Conservation (phyloP, 2,329 filamentous ascomycete species). For the Cercospora zeina region DNA sequence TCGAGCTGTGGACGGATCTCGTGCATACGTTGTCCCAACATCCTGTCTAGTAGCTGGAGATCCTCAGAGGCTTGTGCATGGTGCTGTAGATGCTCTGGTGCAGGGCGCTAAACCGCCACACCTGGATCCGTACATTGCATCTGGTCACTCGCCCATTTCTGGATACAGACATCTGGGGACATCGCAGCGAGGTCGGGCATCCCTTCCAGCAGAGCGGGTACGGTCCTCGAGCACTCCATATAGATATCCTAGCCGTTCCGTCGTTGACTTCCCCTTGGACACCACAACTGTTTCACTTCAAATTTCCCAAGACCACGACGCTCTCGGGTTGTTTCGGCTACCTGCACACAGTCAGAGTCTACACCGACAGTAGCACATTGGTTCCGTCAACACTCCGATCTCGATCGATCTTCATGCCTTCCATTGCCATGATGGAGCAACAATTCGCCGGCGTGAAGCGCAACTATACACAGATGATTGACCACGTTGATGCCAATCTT, state of each 20-base stretch:
- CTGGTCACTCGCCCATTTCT: conserved; percentile 12
- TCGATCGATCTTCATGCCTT: conserved; percentile 18
- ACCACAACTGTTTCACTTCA: conserved; percentile 21
- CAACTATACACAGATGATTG: conserved; percentile 27
- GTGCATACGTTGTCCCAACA: conserved; percentile 24
- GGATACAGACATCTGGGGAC: conserved; percentile 1
- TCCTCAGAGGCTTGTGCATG: conserved; percentile 11
- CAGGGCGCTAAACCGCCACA: conserved; percentile 21
- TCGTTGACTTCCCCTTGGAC: conserved; percentile 17
- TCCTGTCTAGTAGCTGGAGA: conserved; percentile 14
- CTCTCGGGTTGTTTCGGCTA: conserved; percentile 20
- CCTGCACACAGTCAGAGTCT: conserved; percentile 14
- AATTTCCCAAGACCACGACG: conserved; percentile 25
- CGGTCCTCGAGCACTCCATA: conserved; percentile 24
- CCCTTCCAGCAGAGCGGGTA: conserved; percentile 17
- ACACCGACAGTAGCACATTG: conserved; percentile 14
- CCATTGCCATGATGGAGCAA: conserved; percentile 20
- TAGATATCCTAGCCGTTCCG: conserved; percentile 27
- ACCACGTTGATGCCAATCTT: conserved; percentile 24
- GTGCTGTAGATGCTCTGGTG: conserved; percentile 18
- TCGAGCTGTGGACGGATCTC: conserved; percentile 20
- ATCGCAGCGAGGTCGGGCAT: conserved; percentile 5
- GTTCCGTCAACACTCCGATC: conserved; percentile 15
- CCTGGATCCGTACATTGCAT: conserved; percentile 17
- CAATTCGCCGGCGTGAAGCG: conserved; percentile 26